Conservation (phyloP, 2,329 filamentous ascomycete genomes). For the Arthroderma uncinatum region DNA sequence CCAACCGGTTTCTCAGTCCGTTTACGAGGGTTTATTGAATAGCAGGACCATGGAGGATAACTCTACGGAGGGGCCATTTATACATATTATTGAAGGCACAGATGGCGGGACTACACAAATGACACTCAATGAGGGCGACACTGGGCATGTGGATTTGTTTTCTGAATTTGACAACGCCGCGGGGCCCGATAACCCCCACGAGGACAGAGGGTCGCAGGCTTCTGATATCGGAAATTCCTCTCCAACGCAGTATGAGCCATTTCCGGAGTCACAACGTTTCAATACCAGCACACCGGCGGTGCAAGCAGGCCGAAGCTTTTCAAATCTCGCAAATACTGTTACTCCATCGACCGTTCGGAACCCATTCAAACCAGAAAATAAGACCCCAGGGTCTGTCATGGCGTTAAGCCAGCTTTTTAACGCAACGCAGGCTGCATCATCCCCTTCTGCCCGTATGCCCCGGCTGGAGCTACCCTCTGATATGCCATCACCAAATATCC, state of each 20-base stretch:
- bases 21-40: constrained; percentile 33
- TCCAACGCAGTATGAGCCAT: constrained; percentile 29
- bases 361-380: constrained; percentile 30
- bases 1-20: constrained; percentile 36
- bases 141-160: constrained; percentile 34
- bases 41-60: constrained; percentile 21
- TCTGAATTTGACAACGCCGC: constrained; percentile 24
- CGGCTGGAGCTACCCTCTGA: constrained; percentile 34
- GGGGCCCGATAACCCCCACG: constrained; percentile 9
- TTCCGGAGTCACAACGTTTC: constrained; percentile 39
- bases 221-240: constrained; percentile 28
- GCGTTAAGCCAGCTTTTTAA: constrained; percentile 39
- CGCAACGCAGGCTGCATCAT: constrained; percentile 39
- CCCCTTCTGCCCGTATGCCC: constrained; percentile 30
- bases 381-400: constrained; percentile 30
- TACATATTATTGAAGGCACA: constrained; percentile 13
- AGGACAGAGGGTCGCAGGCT: constrained; percentile 52
- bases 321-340: constrained; percentile 9
- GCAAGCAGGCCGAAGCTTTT: constrained; percentile 24
- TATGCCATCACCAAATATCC: constrained; percentile 40
- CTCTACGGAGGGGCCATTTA: not conserved
- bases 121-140: constrained; percentile 33
- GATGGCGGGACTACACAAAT: constrained; percentile 26
- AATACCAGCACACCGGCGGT: constrained; percentile 34
- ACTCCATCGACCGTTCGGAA: constrained; percentile 35